Evolutionary conservation across 2,329 filamentous ascomycete species (phyloP).

Genomic region (Fusarium verrucosum): DNA sequence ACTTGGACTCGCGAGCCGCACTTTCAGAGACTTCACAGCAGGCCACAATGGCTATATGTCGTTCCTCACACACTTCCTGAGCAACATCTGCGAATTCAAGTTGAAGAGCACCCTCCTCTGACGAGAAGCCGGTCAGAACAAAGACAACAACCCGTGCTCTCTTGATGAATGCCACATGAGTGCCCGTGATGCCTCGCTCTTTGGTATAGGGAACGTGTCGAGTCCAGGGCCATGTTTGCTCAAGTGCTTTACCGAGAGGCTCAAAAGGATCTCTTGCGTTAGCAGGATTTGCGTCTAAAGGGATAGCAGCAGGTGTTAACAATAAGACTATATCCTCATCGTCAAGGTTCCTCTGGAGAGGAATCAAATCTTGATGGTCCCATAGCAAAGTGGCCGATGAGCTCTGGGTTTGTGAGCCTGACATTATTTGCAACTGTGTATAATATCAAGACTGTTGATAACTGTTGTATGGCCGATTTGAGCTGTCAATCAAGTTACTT

Average conservation of each 20-base stretch:
- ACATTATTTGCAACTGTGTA: slow-evolving; percentile 36
- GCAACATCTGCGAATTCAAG: slow-evolving; percentile 60
- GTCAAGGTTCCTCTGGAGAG: slow-evolving; percentile 56
- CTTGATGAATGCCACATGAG: slow-evolving; percentile 70
- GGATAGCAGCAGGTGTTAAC: slow-evolving; percentile 65
- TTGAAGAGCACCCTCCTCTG: slow-evolving; percentile 61
- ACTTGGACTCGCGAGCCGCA: slow-evolving; percentile 52
- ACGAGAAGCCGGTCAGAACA: slow-evolving; percentile 62
- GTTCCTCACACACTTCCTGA: slow-evolving; percentile 56
- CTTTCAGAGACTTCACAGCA: slow-evolving; percentile 58
- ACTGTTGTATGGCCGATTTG: slow-evolving; percentile 37
- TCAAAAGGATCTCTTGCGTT: slow-evolving; percentile 75
- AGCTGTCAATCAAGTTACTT: slow-evolving; percentile 11
- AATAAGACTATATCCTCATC: slow-evolving; percentile 67
- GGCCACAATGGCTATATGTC: slow-evolving; percentile 62
- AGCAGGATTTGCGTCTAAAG: slow-evolving; percentile 52
- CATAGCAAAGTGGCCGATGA: slow-evolving; percentile 48
- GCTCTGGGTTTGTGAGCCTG: slow-evolving; percentile 22
- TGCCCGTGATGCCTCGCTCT: slow-evolving; percentile 68
- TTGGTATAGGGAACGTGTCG: slow-evolving; percentile 78
- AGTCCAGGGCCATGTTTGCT: slow-evolving; percentile 66
- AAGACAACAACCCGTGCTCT: slow-evolving; percentile 69
- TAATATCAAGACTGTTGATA: slow-evolving; percentile 22
- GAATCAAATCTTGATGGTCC: slow-evolving; percentile 58
- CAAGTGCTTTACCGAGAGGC: slow-evolving; percentile 71